Evolutionary conservation across 352 stramenopile species (phyloP).

Genomic region (Thalassiosira sp.): DNA sequence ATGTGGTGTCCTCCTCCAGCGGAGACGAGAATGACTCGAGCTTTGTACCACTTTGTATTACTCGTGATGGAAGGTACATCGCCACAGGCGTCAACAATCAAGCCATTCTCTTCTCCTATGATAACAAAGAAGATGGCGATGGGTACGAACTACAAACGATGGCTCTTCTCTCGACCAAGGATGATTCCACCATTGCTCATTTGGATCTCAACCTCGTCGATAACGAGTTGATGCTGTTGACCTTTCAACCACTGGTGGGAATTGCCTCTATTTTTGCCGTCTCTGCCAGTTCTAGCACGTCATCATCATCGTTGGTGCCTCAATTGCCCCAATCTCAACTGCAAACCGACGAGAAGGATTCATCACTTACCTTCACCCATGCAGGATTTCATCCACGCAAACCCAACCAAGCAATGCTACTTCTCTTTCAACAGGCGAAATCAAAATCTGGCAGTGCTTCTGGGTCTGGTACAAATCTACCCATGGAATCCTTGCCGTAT

Average conservation of each 20-base stretch:
- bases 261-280: constrained; percentile 35
- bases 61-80: constrained; percentile 22
- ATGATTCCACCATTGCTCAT: constrained; percentile 16
- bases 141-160: constrained; percentile 15
- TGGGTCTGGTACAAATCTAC: constrained; percentile 21
- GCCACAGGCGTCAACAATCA: not conserved
- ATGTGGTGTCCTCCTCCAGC: not conserved
- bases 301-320: constrained; percentile 12
- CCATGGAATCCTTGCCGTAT: constrained; percentile 36
- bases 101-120: constrained; percentile 8
- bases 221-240: constrained; percentile 23
- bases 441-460: constrained; percentile 4
- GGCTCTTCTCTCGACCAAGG: constrained; percentile 16
- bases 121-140: not conserved
- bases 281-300: not conserved
- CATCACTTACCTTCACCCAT: constrained; percentile 4
- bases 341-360: not conserved
- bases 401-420: constrained; percentile 6
- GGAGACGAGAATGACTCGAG: not conserved
- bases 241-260: constrained; percentile 15
- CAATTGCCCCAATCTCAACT: constrained; percentile 15
- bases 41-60: constrained; percentile 2
- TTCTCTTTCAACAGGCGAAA: constrained; percentile 15
- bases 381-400: constrained; percentile 29
- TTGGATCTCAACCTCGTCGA: constrained; percentile 12